These are phyloP conservation scores for Dactylella cylindrospora DNA, from an alignment of 2,329 filamentous ascomycete genomes.

Conservation along the genomic window DNA sequence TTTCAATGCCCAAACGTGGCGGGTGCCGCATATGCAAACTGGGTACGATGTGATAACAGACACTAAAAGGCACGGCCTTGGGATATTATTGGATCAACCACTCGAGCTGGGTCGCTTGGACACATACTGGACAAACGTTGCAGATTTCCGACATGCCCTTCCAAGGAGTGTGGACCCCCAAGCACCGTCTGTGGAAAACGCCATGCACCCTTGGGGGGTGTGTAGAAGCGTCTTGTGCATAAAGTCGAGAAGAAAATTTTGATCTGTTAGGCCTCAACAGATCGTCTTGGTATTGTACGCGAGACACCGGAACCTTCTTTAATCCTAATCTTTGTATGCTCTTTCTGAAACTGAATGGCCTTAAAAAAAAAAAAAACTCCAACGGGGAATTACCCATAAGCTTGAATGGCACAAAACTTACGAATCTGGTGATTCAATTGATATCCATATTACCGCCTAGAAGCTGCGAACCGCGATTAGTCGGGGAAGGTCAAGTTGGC, in stretches of 20 bases:
- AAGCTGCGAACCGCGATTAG: slow-evolving; percentile 32
- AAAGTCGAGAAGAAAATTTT: slow-evolving; percentile 10
- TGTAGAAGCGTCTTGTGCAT: slow-evolving; percentile 31
- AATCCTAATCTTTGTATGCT: slow-evolving; percentile 9
- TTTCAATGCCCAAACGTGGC: slow-evolving; percentile 36
- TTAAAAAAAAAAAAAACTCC: too few species aligned
- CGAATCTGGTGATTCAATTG: slow-evolving; percentile 3
- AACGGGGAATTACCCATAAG: not conserved
- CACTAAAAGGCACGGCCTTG: slow-evolving; percentile 17
- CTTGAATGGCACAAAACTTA: slow-evolving; percentile 9
- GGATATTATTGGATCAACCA: slow-evolving; percentile 37
- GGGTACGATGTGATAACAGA: slow-evolving; percentile 39
- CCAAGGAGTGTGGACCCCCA: slow-evolving; percentile 24
- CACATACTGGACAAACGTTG: slow-evolving; percentile 39
- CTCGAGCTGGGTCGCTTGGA: slow-evolving; percentile 32
- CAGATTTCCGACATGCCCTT: slow-evolving; percentile 42
- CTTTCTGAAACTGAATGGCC: slow-evolving; percentile 23
- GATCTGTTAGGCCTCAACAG: slow-evolving; percentile 6
- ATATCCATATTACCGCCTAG: slow-evolving; percentile 17
- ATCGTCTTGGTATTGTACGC: slow-evolving; percentile 3
- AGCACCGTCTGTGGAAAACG: too few species aligned
- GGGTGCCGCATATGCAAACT: slow-evolving; percentile 42
- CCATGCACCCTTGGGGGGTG: slow-evolving; percentile 39
- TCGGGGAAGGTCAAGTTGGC: slow-evolving; percentile 30
- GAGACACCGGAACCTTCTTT: slow-evolving; percentile 12